Base-by-base conservation (phyloP, 352 stramenopile genomes). In the Bremia lactucae region DNA sequence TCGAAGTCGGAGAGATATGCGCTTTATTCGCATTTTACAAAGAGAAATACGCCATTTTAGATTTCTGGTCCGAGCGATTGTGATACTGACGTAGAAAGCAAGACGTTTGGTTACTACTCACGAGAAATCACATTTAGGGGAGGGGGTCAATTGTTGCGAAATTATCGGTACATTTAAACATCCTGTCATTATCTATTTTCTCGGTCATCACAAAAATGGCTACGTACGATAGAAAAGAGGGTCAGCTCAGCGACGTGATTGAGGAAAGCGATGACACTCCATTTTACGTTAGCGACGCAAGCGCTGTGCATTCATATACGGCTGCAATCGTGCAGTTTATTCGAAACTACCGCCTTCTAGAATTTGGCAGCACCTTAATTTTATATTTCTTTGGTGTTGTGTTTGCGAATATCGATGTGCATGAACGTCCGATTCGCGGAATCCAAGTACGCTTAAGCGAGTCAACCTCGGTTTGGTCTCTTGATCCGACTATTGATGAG, bases 401-500 rank as follows among this genome's bases (percentile, higher is more conserved):
- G 13, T 68, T 89, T 24, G 59, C 72, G 4, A 20, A 68, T 24
- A 75, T 83, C 26, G 35, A 60, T 3, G 63, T 86, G n/a, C 43
- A 82, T 31, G 26, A 77, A 10, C 72, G 75, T n/a, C 57, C 56
- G 5, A 82, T 87, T 55, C 71, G 65, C 31, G 37, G 41, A 2
- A 63, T 83, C 18, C 52, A 68, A 36, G 51, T 86, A 4, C 71
- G 48, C 6, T 31, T 84, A 20, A 71, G 65, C 24, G 26, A 55
- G 2, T 77, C 62, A 15, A 39, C 47, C 6, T 58, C 53, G 4
- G 45, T 67, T 8, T 86, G 53, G 39, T 52, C 63, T 2, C 62
- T 73, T 6, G 73, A 80, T 15, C 68, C 73, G 2, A 66, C 57
- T 10, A 59, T 83, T 31, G 58, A 83, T 33, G 49, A 74, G 29